Evolutionary conservation across 306 rosid species (phyloP).

Genomic region (Cyclanthera cordifolia): DNA sequence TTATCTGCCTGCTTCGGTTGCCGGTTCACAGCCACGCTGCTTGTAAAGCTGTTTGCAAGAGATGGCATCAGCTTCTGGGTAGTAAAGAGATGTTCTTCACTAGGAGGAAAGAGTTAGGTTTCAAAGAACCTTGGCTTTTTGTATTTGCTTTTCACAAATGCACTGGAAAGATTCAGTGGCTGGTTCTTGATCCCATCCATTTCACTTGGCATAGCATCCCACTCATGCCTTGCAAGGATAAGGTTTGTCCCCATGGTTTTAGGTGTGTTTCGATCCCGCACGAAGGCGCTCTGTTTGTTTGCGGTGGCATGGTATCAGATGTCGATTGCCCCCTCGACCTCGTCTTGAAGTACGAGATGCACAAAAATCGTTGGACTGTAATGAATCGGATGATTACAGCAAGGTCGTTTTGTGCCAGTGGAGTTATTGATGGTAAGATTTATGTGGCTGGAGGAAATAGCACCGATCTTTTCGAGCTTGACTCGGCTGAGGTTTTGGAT

Average conservation of each 20-base stretch:
- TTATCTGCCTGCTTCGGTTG: constrained; percentile 78
- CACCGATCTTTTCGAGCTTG: constrained; percentile 61
- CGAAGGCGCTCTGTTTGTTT: constrained; percentile 64
- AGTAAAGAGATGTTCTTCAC: constrained; percentile 82
- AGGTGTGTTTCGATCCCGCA: constrained; percentile 60
- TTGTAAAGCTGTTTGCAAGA: constrained; percentile 71
- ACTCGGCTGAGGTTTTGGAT: constrained; percentile 76
- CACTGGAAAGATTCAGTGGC: constrained; percentile 92
- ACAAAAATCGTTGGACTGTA: constrained; percentile 81
- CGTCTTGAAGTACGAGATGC: constrained; percentile 86
- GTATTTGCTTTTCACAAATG: constrained; percentile 84
- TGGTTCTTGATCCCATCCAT: constrained; percentile 76
- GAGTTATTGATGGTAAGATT: constrained; percentile 67
- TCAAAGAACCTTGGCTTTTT: constrained; percentile 87
- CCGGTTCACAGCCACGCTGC: constrained; percentile 61
- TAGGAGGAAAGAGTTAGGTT: constrained; percentile 54
- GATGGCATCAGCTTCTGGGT: constrained; percentile 72
- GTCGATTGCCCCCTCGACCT: constrained; percentile 92
- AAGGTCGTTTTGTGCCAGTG: constrained; percentile 78
- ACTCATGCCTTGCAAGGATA: constrained; percentile 80
- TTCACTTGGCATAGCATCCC: constrained; percentile 84
- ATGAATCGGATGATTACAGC: constrained; percentile 71
- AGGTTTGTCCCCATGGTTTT: constrained; percentile 90
- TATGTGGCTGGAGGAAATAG: constrained; percentile 94
- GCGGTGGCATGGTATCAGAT: constrained; percentile 90